phyloP scores from a whole-genome alignment of 352 stramenopile species.

The Thalassiosira mediterranea region DNA sequence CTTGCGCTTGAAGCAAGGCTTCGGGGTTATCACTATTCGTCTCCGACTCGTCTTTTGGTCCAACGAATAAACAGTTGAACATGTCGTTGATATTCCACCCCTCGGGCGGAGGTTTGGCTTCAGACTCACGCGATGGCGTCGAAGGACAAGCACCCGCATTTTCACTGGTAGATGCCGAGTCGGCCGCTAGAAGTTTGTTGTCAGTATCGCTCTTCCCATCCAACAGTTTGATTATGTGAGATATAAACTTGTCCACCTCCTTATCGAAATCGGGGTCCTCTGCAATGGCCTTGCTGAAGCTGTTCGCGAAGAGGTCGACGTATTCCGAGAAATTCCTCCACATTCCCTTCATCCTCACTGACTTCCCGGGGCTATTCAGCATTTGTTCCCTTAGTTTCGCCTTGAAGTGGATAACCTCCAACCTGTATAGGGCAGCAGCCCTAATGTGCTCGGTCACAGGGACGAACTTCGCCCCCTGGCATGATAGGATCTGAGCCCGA shows the following conservation, averaged over 20 bases:
- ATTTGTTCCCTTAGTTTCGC: slow-evolving; percentile 51
- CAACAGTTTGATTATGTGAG: slow-evolving; percentile 69
- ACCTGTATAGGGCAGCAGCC: slow-evolving; percentile 71
- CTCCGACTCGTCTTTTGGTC: slow-evolving; percentile 11
- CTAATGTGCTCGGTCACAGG: slow-evolving; percentile 79
- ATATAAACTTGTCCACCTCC: slow-evolving; percentile 76
- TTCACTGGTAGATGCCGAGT: slow-evolving; percentile 4
- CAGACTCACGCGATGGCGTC: too few species aligned
- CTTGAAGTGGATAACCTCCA: slow-evolving; percentile 77
- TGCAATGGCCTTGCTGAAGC: slow-evolving; percentile 76
- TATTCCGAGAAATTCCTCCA: slow-evolving; percentile 71
- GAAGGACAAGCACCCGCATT: slow-evolving; percentile 1
- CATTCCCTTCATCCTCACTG: slow-evolving; percentile 33
- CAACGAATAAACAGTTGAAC: slow-evolving; percentile 41
- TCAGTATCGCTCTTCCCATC: slow-evolving; percentile 50
- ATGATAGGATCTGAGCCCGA: slow-evolving; percentile 67
- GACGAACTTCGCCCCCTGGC: slow-evolving; percentile 71
- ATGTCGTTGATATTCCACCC: slow-evolving; percentile 52
- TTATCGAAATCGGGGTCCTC: slow-evolving; percentile 77
- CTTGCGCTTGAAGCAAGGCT: slow-evolving; percentile 35
- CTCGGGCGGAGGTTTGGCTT: too few species aligned
- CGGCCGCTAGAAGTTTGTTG: not conserved
- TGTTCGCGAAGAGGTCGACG: slow-evolving; percentile 73
- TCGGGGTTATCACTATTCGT: slow-evolving; percentile 14
- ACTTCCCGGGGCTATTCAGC: slow-evolving; percentile 34